Conservation (phyloP, 2,329 filamentous ascomycete species). For the Fusarium sp. region DNA sequence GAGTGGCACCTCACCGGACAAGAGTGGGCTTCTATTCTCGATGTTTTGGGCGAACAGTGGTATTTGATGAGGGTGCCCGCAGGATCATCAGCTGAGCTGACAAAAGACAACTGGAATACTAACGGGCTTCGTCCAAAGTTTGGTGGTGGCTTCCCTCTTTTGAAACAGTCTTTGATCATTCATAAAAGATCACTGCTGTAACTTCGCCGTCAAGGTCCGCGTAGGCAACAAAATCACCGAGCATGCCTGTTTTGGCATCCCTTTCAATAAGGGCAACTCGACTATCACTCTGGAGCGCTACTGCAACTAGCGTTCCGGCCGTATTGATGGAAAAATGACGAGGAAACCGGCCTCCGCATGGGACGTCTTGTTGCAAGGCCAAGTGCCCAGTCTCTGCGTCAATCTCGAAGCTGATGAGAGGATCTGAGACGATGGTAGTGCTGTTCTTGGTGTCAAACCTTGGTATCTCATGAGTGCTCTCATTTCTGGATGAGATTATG, state of each 20-base stretch:
- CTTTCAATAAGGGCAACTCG: slow-evolving; percentile 70
- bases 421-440: slow-evolving; percentile 65
- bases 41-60: too few species aligned
- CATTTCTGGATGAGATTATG: slow-evolving; percentile 73
- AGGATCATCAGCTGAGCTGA: background rate
- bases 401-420: slow-evolving; percentile 70
- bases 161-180: slow-evolving; percentile 40
- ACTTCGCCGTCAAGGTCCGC: slow-evolving; percentile 55
- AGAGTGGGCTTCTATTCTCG: background rate
- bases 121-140: background rate
- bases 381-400: slow-evolving; percentile 63
- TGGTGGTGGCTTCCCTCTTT: background rate
- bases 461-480: slow-evolving; percentile 61
- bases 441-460: slow-evolving; percentile 55
- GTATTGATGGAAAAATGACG: slow-evolving; percentile 74
- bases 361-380: slow-evolving; percentile 63
- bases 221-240: slow-evolving; percentile 58
- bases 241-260: slow-evolving; percentile 65
- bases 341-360: slow-evolving; percentile 71
- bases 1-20: background rate
- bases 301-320: slow-evolving; percentile 69
- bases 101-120: slow-evolving; percentile 8
- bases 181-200: slow-evolving; percentile 59
- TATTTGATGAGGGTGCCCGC: too few species aligned
- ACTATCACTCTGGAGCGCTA: slow-evolving; percentile 69